Evolutionary conservation across 768 basidiomycete genomes (phyloP), one percentile per base, ranked within the genome.

Genomic region (Multifurca ochricompacta): DNA sequence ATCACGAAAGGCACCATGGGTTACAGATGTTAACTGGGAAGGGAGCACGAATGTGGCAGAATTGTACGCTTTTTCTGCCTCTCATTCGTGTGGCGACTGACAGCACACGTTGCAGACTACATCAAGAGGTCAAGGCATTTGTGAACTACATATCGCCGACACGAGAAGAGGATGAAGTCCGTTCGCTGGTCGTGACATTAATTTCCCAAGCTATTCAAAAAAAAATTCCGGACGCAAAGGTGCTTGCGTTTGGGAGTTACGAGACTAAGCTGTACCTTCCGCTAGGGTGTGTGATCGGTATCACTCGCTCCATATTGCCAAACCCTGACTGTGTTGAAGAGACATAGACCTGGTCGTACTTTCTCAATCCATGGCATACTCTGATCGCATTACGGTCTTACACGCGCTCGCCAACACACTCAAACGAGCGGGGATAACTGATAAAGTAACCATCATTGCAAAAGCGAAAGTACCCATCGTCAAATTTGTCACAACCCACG

Each of bases 381-480:
- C 76, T 60, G 75, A 85, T 64, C 85, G 82, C 71, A 73, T 79
- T 50, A 73, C 74, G 46, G 84, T 88, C 28, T 77, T 98, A 6
- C 81, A 84, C 47, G 77, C 81, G 3, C 77, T 99, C 31, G 90
- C 92, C 9, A 81, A 81, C 64, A 77, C 85, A 31, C 72, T 99
- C 54, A 85, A 86, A 64, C 79, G 78, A 31, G 77, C 81, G 1
- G 74, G 79, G 8, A 83, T 98, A 55, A 90, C 93, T 1, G 74
- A 77, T 47, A 79, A 82, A 40, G 87, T 97, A 35, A 85, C 85
- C 27, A 83, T 97, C 67, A 92, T 99, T 60, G 83, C 85, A 27
- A 91, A 85, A 73, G 94, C 96, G 49, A 89, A 85, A 70, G 94
- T 98, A 6, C 96, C 96, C 28, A 97, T 99, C 67, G 78, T 99